phyloP scores from a whole-genome alignment of 306 rosid species.

The Sindora glabra region DNA sequence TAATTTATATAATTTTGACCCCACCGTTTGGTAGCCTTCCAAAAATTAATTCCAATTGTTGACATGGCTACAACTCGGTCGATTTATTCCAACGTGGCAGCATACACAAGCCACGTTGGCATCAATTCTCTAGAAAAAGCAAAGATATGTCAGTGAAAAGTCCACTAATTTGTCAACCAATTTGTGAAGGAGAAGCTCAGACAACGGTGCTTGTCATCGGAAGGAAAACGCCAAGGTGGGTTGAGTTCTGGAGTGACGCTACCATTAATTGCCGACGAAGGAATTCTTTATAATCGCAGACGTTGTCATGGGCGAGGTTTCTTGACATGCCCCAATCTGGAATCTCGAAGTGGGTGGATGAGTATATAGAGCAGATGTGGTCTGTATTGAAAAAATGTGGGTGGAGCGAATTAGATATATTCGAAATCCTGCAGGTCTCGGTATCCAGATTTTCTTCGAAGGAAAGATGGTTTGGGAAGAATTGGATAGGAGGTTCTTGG shows the following conservation, averaged over 20 bases:
- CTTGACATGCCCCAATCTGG: constrained; percentile 46
- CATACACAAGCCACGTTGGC: too few relatives aligned
- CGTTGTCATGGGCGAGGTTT: constrained; percentile 66
- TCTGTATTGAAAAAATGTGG: constrained; percentile 70
- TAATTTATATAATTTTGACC: too few relatives aligned
- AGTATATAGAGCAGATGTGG: constrained; percentile 67
- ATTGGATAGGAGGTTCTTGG: constrained; percentile 67
- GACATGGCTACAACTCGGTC: too few relatives aligned
- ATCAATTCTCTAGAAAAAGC: too few relatives aligned
- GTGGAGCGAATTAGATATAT: constrained; percentile 78
- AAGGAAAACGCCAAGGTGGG: constrained; percentile 90
- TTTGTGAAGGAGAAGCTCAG: constrained; percentile 74
- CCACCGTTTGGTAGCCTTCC: too few relatives aligned
- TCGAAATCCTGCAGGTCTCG: constrained; percentile 68
- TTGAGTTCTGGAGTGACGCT: constrained; percentile 95
- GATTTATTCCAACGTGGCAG: too few relatives aligned
- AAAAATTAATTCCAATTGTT: too few relatives aligned
- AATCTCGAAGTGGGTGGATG: constrained; percentile 75
- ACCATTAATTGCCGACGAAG: constrained; percentile 71
- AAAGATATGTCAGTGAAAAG: constrained; percentile 72
- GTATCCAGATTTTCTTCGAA: constrained; percentile 73
- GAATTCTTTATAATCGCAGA: constrained; percentile 38
- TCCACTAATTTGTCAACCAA: constrained; percentile 53
- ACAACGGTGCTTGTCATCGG: constrained; percentile 35
- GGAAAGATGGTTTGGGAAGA: constrained; percentile 73